Evolutionary conservation across 331 rosid species (phyloP), one percentile per base, ranked within the genome.

Genomic region (Rosa hybrid): DNA sequence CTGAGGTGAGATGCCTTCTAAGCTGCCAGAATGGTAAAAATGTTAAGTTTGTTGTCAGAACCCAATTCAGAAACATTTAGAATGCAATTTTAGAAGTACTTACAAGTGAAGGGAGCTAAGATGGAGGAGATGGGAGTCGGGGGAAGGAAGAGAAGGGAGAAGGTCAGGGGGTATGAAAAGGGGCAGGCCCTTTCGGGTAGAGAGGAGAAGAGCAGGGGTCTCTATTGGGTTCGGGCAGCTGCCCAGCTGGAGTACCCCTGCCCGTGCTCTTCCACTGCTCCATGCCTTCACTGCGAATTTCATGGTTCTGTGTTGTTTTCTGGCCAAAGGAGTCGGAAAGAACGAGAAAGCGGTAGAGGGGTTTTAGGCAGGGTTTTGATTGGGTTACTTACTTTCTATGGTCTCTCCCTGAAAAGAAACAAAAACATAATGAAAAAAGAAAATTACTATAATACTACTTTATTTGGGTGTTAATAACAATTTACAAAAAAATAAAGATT

Each of bases 151-250:
- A 80, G 97, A 91, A 70, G 87, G 50, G 81, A 95, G 94, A 72
- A 90, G 94, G 80, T 95, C 99, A 2, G 97, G 99, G 46, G 98
- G 56, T 53, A 83, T 89, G 72, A 93, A 93, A 73, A 78, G 77
- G 20, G 97, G 97, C 10, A 95, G 92, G 13, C 97, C 99, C 88
- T 93, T 91, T 7, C 99, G 92, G 3, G 98, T 95, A 48, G 97
- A 88, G 59, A 93, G 81, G 53, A 93, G 96, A 76, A 95, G 92
- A 27, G 90, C 88, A 13, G 99, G 99, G 0, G 98, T 95, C 67
- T 91, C 92, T n/a, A 93, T 84, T 34, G 87, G 81, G 80, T 57
- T 46, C 0, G 90, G 81, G 81, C 87, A 86, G 89, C 74, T 82
- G 38, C 92, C 94, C 12, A 90, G 64, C 17, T 87, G 92, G 16